Conservation (phyloP, 2,329 filamentous ascomycete genomes). For the Leptodontidium sp. region DNA sequence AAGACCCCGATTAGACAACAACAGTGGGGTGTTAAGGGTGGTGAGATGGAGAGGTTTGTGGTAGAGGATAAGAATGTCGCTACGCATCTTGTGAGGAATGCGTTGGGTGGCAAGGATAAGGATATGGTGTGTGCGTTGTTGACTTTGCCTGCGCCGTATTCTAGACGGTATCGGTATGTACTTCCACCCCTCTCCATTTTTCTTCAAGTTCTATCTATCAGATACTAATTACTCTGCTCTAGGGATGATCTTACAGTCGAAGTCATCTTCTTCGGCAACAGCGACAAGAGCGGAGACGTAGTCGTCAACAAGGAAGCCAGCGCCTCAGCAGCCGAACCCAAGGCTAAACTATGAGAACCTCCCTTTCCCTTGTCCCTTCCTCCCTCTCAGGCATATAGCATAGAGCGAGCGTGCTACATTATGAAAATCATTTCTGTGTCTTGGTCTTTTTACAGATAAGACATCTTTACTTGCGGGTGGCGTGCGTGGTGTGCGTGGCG, state of each 20-base stretch:
- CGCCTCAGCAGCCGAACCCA: constrained; percentile 53
- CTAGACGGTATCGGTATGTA: constrained; percentile 83
- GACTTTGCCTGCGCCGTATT: constrained; percentile 90
- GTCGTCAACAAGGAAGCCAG: constrained; percentile 88
- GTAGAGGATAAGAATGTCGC: constrained; percentile 96
- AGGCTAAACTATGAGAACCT: constrained; percentile 43
- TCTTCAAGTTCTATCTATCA: not conserved
- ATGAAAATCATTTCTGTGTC: no score
- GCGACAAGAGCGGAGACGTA: constrained; percentile 78
- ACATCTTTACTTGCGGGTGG: no score
- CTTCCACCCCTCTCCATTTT: not conserved
- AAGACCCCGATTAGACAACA: constrained; percentile 86
- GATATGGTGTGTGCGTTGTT: constrained; percentile 94
- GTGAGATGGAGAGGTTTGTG: constrained; percentile 82
- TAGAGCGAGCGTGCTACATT: not conserved
- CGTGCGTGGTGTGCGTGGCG: no score
- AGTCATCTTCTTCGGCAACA: constrained; percentile 96
- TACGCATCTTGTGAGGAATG: constrained; percentile 94
- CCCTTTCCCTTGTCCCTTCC: not conserved
- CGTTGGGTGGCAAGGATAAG: constrained; percentile 88
- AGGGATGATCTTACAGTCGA: constrained; percentile 97
- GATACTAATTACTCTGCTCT: constrained; percentile 30
- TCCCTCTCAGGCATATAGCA: not conserved
- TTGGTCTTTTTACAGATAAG: no score
- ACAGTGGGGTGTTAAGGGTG: constrained; percentile 86